Conservation (phyloP, 257 asterid genomes). For the Salvia splendens region DNA sequence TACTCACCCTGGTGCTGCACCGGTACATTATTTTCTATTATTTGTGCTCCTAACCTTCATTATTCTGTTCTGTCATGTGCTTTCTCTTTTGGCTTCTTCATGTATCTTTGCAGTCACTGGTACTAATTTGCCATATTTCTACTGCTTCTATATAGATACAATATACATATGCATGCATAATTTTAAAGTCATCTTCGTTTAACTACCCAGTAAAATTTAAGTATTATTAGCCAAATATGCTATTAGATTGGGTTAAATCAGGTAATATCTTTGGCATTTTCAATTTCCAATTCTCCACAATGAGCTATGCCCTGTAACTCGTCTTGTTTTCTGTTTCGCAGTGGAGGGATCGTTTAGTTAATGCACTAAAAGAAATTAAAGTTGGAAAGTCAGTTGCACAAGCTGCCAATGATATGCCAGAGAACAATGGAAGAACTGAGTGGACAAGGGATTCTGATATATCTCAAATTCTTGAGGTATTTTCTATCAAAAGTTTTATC, state of each 20-base stretch:
- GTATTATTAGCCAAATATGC: constrained; percentile 6
- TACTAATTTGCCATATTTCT: constrained; percentile 6
- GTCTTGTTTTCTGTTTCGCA: constrained; percentile 34
- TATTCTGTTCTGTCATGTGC: constrained; percentile 15
- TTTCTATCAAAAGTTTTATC: constrained; percentile 33
- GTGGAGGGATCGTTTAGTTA: constrained; percentile 90
- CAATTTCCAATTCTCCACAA: constrained; percentile 1
- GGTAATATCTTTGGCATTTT: neutral
- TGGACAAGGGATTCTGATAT: constrained; percentile 40
- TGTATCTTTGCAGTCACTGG: constrained; percentile 17
- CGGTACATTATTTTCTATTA: constrained; percentile 56
- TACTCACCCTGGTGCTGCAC: constrained; percentile 93
- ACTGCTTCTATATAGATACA: neutral
- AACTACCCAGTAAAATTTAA: constrained; percentile 9
- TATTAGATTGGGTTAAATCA: constrained; percentile 7
- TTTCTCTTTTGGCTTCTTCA: neutral
- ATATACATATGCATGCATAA: neutral
- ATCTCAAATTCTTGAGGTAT: constrained; percentile 47
- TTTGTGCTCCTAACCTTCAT: constrained; percentile 20
- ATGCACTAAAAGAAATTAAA: constrained; percentile 66
- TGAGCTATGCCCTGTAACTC: constrained; percentile 11
- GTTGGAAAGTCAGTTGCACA: constrained; percentile 53
- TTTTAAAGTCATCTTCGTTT: constrained; percentile 14
- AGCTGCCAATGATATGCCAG: constrained; percentile 39
- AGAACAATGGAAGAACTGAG: constrained; percentile 49